Conservation (phyloP, 2,329 filamentous ascomycete genomes). For the Pyricularia pennisetigena region DNA sequence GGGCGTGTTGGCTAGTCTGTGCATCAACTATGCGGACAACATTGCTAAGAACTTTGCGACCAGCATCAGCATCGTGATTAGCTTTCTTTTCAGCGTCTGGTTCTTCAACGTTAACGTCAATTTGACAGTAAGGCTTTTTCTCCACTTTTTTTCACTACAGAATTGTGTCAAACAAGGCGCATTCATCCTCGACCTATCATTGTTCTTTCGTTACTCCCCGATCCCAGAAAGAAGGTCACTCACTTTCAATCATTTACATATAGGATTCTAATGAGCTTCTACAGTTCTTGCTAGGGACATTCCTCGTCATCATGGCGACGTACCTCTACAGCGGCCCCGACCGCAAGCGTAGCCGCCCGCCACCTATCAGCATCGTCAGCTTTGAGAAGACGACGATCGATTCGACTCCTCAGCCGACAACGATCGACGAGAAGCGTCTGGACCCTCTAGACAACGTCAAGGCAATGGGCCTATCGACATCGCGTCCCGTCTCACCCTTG, state of each 20-base stretch:
- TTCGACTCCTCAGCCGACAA: slow-evolving; percentile 23
- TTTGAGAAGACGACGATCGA: slow-evolving; percentile 68
- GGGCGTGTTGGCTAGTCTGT: slow-evolving; percentile 73
- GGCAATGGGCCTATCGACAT: slow-evolving; percentile 30
- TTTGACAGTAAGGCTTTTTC: slow-evolving; percentile 50
- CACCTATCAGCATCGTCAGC: slow-evolving; percentile 57
- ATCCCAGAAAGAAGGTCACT: background rate
- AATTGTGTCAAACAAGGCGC: background rate
- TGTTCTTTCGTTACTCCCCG: background rate
- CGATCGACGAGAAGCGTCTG: slow-evolving; percentile 19
- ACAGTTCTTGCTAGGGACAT: slow-evolving; percentile 75
- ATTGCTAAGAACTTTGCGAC: slow-evolving; percentile 92
- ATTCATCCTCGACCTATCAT: background rate
- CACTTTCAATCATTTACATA: background rate
- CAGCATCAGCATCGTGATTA: slow-evolving; percentile 82
- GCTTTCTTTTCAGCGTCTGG: slow-evolving; percentile 73
- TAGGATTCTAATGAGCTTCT: background rate
- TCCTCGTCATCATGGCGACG: slow-evolving; percentile 68
- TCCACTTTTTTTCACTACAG: background rate
- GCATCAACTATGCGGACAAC: slow-evolving; percentile 76
- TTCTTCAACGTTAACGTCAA: slow-evolving; percentile 77
- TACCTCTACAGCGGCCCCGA: slow-evolving; percentile 74
- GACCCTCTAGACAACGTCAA: slow-evolving; percentile 30
- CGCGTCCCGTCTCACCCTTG: slow-evolving; percentile 36
- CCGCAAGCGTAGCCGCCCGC: slow-evolving; percentile 46